Conservation (phyloP, 2,329 filamentous ascomycete genomes). For the Albophoma yamanashiensis region DNA sequence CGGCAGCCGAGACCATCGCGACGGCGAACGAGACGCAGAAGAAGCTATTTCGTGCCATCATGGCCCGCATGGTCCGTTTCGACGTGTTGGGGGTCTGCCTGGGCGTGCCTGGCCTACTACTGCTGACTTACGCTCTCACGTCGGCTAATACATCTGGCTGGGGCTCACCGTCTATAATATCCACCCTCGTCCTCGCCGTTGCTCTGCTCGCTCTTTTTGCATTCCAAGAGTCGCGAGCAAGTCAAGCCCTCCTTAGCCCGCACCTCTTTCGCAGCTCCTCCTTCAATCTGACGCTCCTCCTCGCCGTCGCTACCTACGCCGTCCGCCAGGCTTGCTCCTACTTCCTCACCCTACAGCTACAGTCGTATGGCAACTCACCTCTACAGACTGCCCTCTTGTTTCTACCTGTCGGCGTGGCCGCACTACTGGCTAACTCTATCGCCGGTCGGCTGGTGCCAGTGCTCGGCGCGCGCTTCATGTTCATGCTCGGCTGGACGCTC, state of each 20-base stretch:
- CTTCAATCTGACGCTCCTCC: background rate
- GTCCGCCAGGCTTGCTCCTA: background rate
- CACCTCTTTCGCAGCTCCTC: background rate
- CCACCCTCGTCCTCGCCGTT: background rate
- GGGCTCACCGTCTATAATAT: background rate
- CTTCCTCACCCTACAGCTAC: background rate
- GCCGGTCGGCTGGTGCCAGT: background rate
- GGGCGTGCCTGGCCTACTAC: background rate
- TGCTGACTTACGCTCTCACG: background rate
- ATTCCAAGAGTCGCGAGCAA: background rate
- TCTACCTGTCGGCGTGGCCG: background rate
- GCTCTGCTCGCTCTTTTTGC: background rate
- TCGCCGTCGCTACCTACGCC: constrained; percentile 1
- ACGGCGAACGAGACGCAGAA: background rate
- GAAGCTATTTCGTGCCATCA: background rate
- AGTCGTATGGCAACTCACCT: background rate
- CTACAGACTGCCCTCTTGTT: background rate
- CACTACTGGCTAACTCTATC: constrained; percentile 1
- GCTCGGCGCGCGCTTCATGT: background rate
- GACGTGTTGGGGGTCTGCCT: background rate
- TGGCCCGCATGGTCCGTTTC: background rate
- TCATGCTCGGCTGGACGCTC: constrained; percentile 1
- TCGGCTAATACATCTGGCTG: background rate
- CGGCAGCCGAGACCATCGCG: background rate
- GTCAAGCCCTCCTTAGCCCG: background rate